Conservation (phyloP, 2,329 filamentous ascomycete species). For the Keithomyces neogunnii region DNA sequence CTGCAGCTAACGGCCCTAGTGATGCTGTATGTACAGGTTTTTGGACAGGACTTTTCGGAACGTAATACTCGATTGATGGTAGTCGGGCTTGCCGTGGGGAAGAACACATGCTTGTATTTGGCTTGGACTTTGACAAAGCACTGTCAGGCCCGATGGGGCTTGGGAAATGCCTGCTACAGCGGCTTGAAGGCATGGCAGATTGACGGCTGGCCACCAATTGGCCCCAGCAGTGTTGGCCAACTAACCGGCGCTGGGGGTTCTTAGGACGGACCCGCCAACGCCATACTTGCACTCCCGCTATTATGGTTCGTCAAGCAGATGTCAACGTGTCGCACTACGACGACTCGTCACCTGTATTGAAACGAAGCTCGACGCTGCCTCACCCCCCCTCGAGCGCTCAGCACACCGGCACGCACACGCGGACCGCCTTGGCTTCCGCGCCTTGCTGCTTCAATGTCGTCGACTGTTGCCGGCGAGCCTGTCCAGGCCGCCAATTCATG, state of each 20-base stretch:
- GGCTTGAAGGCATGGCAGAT: neutral
- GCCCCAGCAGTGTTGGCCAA: neutral
- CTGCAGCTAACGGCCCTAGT: too few relatives aligned
- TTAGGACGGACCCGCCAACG: conserved; percentile 1
- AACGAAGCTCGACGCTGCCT: conserved; percentile 7
- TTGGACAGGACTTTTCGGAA: too few relatives aligned
- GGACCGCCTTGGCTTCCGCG: conserved; percentile 5
- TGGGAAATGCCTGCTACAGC: neutral
- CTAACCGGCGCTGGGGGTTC: neutral
- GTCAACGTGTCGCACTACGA: neutral
- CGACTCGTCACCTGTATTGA: conserved; percentile 3
- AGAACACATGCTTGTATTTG: too few relatives aligned
- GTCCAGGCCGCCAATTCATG: conserved; percentile 27
- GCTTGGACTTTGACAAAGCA: too few relatives aligned
- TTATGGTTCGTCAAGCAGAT: neutral
- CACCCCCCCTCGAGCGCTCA: conserved; percentile 12
- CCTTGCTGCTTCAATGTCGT: conserved; percentile 28
- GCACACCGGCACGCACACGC: conserved; percentile 5
- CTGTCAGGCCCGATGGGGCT: too few relatives aligned
- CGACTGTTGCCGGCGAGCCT: conserved; percentile 25
- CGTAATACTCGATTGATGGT: too few relatives aligned
- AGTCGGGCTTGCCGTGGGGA: too few relatives aligned
- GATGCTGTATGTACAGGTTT: too few relatives aligned
- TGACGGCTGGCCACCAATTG: neutral
- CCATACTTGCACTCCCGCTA: conserved; percentile 1